Conservation (phyloP, 2,329 filamentous ascomycete genomes). For the Trichoderma koningiopsis region DNA sequence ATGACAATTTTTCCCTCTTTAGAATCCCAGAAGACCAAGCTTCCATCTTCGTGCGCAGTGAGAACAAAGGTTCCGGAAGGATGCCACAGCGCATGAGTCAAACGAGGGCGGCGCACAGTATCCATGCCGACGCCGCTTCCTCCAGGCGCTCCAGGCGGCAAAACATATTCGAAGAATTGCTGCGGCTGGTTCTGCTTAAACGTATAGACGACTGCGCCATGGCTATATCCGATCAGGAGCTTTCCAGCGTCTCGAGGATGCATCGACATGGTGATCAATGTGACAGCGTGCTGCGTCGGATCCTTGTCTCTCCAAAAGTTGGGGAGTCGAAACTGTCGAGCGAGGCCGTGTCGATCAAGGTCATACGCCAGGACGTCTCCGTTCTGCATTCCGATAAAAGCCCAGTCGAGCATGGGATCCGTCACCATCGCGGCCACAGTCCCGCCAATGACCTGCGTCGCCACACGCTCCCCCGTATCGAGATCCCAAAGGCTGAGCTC, state of each 20-base stretch:
- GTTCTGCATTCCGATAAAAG: slow-evolving; percentile 77
- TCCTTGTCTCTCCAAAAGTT: slow-evolving; percentile 83
- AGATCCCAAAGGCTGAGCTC: slow-evolving; percentile 85
- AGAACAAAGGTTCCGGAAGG: slow-evolving; percentile 88
- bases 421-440: slow-evolving; percentile 73
- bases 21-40: slow-evolving; percentile 90
- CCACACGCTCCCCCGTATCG: slow-evolving; percentile 65
- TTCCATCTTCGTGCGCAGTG: slow-evolving; percentile 87
- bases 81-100: slow-evolving; percentile 90
- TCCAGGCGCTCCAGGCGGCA: slow-evolving; percentile 83
- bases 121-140: slow-evolving; percentile 67
- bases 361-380: slow-evolving; percentile 93
- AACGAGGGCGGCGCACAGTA: slow-evolving; percentile 66
- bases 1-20: slow-evolving; percentile 84
- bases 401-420: slow-evolving; percentile 93
- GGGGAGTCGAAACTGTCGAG: slow-evolving; percentile 74
- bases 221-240: slow-evolving; percentile 84
- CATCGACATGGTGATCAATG: slow-evolving; percentile 77
- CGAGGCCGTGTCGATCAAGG: slow-evolving; percentile 74
- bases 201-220: slow-evolving; percentile 87
- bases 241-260: slow-evolving; percentile 93
- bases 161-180: slow-evolving; percentile 79
- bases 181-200: slow-evolving; percentile 86
- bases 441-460: slow-evolving; percentile 75
- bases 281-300: slow-evolving; percentile 59